A percentile compares a stretch with the other conserved stretches of the same genome.
phyloP scores from a whole-genome alignment of 441 rosid genomes.

The Metrosideros polymorpha region DNA sequence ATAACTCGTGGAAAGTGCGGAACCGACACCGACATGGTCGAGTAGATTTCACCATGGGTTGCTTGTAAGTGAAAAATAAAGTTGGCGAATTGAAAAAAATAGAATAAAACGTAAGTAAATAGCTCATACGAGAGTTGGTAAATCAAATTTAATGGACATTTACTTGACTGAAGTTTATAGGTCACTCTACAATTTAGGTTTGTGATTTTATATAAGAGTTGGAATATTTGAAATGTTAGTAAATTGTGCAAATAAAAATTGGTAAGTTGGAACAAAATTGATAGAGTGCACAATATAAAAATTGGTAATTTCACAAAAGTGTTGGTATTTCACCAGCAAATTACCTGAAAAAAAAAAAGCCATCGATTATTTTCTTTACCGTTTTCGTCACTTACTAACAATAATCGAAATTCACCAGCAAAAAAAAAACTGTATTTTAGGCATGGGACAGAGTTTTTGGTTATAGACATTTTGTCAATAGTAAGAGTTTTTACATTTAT shows the following conservation, averaged over 20 bases:
- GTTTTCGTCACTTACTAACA: background rate
- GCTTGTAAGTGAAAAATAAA: background rate
- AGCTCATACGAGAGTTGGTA: background rate
- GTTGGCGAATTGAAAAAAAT: too few species aligned
- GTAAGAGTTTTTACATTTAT: background rate
- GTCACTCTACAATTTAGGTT: background rate
- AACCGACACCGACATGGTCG: background rate
- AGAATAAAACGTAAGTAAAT: background rate
- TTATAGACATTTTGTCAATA: background rate
- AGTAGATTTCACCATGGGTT: background rate
- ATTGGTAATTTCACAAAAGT: background rate
- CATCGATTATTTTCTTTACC: background rate
- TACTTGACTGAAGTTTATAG: background rate
- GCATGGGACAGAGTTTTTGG: background rate
- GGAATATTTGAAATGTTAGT: background rate
- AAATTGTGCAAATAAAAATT: background rate
- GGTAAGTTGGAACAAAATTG: background rate
- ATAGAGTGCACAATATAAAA: background rate
- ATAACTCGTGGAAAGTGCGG: background rate
- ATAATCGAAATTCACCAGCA: background rate
- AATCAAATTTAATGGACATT: background rate
- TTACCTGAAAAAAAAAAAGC: background rate
- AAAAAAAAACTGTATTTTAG: background rate
- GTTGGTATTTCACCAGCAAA: background rate
- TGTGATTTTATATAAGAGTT: background rate